Evolutionary conservation across 495 filamentous ascomycete genomes (phyloP).

Genomic region (Baudoinia panamericana): DNA sequence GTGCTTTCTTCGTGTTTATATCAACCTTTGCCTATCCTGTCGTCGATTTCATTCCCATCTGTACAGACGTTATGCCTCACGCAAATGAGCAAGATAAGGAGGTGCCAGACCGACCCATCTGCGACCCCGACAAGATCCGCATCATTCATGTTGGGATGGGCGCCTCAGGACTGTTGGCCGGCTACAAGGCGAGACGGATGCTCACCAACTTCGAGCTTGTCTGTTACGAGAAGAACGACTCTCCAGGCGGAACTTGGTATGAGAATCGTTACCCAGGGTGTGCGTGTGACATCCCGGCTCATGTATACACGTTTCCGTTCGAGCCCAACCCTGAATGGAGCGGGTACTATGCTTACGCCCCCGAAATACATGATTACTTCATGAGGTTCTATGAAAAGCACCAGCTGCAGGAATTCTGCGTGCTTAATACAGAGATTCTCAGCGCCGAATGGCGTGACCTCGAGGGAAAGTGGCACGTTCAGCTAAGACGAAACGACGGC

Average conservation of each 20-base stretch:
- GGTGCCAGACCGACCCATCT: constrained; percentile 3
- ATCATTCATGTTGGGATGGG: constrained; percentile 24
- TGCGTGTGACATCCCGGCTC: constrained; percentile 21
- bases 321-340: constrained; percentile 23
- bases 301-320: constrained; percentile 22
- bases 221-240: constrained; percentile 61
- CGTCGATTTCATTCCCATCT: too few species aligned
- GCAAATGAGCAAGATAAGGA: not conserved
- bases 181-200: constrained; percentile 24
- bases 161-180: constrained; percentile 23
- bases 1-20: too few species aligned
- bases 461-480: constrained; percentile 28
- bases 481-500: constrained; percentile 11
- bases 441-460: constrained; percentile 24
- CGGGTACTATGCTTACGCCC: constrained; percentile 9
- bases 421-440: constrained; percentile 9
- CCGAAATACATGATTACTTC: constrained; percentile 23
- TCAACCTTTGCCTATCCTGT: too few species aligned
- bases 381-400: constrained; percentile 16
- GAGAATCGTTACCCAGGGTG: constrained; percentile 29
- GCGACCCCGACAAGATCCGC: constrained; percentile 16
- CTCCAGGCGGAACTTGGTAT: constrained; percentile 55
- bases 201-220: constrained; percentile 16
- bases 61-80: constrained; percentile 6
- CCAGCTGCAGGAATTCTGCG: constrained; percentile 13